Conservation (phyloP, 1,284 basidiomycete genomes). For the Sutorius eximius region DNA sequence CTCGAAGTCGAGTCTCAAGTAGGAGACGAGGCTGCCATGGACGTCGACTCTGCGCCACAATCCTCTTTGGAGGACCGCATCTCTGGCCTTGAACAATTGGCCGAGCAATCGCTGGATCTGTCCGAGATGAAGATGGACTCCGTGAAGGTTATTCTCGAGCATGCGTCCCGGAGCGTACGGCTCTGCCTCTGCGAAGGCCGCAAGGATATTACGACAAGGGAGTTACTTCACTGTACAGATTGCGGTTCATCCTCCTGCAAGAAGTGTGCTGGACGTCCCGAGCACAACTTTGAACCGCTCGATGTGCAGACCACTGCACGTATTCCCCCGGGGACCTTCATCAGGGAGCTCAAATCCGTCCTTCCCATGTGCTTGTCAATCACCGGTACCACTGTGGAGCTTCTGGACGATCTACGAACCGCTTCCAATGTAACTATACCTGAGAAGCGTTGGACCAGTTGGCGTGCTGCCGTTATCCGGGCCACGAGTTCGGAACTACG, state of each 20-base stretch:
- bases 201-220: conserved; percentile 69
- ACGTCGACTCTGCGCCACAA: conserved; percentile 41
- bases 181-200: conserved; percentile 91
- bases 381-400: conserved; percentile 48
- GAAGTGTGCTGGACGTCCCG: conserved; percentile 86
- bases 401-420: conserved; percentile 56
- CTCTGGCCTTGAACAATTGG: conserved; percentile 69
- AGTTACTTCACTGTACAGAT: conserved; percentile 70
- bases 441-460: conserved; percentile 59
- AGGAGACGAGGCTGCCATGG: conserved; percentile 44
- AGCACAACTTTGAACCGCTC: conserved; percentile 71
- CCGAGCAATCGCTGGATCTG: conserved; percentile 66
- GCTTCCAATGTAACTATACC: conserved; percentile 46
- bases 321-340: conserved; percentile 71
- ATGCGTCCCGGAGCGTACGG: conserved; percentile 72
- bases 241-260: conserved; percentile 83
- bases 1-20: conserved; percentile 41
- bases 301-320: conserved; percentile 52
- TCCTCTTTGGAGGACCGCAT: conserved; percentile 50
- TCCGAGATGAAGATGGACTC: conserved; percentile 51
- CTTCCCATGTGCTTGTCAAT: conserved; percentile 87
- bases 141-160: conserved; percentile 58
- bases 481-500: conserved; percentile 68
- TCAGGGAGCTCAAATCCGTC: conserved; percentile 71
- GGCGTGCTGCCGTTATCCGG: conserved; percentile 68